Percentiles rank a stretch among this genome's conserved stretches.
Conservation (phyloP, 495 filamentous ascomycete species). For the Penicillium desertorum region DNA sequence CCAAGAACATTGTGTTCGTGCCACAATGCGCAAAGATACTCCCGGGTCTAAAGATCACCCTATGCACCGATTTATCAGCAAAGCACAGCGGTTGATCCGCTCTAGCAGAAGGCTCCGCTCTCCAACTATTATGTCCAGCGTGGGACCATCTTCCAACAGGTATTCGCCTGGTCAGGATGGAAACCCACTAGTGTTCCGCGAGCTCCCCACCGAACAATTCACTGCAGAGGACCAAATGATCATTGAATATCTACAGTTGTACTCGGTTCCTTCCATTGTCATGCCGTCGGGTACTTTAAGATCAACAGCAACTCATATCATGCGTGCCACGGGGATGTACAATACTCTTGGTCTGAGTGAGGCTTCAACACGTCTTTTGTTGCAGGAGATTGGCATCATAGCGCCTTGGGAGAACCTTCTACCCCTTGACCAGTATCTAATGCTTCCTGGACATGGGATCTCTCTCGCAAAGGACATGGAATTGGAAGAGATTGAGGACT, state of each 20-base stretch:
- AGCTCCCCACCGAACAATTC: conserved; percentile 38
- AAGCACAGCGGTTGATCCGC: conserved; percentile 64
- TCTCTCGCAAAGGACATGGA: conserved; percentile 36
- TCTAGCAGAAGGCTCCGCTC: conserved; percentile 62
- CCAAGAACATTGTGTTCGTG: conserved; percentile 44
- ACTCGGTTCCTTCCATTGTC: conserved; percentile 44
- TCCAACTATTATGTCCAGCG: conserved; percentile 55
- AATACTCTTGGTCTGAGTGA: conserved; percentile 53
- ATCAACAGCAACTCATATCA: conserved; percentile 65
- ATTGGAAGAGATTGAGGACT: conserved; percentile 31
- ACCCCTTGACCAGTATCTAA: conserved; percentile 60
- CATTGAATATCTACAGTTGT: conserved; percentile 69
- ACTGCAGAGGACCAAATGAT: conserved; percentile 53
- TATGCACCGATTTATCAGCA: conserved; percentile 59
- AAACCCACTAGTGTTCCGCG: conserved; percentile 42
- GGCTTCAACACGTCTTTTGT: conserved; percentile 62
- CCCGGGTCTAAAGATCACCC: conserved; percentile 33
- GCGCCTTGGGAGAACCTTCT: conserved; percentile 75
- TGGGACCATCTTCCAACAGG: conserved; percentile 48
- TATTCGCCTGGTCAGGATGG: conserved; percentile 38
- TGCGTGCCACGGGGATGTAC: conserved; percentile 73
- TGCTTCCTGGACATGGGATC: conserved; percentile 56
- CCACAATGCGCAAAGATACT: conserved; percentile 23
- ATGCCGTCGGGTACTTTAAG: conserved; percentile 54
- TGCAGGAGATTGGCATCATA: conserved; percentile 85